Evolutionary conservation across 2,329 filamentous ascomycete genomes (phyloP).

Genomic region (Curvularia spicifera): DNA sequence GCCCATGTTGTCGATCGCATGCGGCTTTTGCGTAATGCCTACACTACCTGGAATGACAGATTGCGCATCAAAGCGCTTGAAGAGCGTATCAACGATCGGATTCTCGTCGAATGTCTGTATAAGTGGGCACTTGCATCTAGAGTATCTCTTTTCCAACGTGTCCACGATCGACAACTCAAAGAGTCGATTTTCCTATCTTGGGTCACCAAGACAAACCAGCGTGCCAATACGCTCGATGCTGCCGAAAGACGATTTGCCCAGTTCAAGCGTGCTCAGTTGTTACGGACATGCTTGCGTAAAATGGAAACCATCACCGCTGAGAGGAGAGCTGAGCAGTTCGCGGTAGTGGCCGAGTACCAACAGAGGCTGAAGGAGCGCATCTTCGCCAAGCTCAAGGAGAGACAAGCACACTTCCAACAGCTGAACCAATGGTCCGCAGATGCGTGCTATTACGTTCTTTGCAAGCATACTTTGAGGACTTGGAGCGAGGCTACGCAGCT

Average conservation of each 20-base stretch:
- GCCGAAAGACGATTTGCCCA: constrained; percentile 41
- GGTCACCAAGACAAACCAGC: constrained; percentile 38
- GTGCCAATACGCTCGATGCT: constrained; percentile 34
- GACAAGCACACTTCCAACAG: constrained; percentile 53
- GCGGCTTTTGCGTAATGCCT: constrained; percentile 63
- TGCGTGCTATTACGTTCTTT: constrained; percentile 63
- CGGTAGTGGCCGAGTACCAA: constrained; percentile 53
- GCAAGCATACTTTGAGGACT: constrained; percentile 56
- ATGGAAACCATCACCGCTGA: constrained; percentile 37
- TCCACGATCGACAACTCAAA: constrained; percentile 43
- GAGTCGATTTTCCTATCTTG: constrained; percentile 36
- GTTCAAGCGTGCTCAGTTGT: constrained; percentile 40
- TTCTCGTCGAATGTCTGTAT: constrained; percentile 64
- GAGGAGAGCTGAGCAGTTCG: constrained; percentile 39
- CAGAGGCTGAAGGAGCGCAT: constrained; percentile 49
- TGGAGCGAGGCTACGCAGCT: constrained; percentile 61
- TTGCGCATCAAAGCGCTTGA: constrained; percentile 61
- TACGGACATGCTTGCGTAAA: constrained; percentile 36
- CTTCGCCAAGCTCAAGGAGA: constrained; percentile 46
- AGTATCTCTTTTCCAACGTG: constrained; percentile 50
- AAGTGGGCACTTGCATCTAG: constrained; percentile 65
- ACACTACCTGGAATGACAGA: constrained; percentile 67
- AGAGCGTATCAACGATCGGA: constrained; percentile 61
- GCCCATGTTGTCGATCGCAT: constrained; percentile 59
- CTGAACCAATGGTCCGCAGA: constrained; percentile 62